Percentiles rank a stretch among this genome's conserved stretches.
Conservation (phyloP, 441 rosid species). For the Rhodomyrtus psidioides region DNA sequence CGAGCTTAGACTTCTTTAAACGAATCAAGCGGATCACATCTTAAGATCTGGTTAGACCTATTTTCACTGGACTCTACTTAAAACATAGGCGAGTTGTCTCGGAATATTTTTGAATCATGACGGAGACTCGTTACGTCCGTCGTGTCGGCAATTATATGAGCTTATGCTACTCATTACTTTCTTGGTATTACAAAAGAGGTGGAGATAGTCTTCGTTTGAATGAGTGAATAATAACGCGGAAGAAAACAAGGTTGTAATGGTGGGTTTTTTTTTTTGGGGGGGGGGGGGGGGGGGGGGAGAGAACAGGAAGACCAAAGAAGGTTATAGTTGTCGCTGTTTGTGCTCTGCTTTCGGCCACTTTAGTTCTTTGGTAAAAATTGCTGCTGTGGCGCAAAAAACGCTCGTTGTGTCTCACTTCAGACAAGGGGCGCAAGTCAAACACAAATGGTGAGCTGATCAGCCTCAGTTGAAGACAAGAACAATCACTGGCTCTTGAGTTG, state of each 20-base stretch:
- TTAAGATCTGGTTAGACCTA: background rate
- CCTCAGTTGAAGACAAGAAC: background rate
- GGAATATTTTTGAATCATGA: background rate
- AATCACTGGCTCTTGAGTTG: background rate
- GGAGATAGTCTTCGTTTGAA: background rate
- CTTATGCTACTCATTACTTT: background rate
- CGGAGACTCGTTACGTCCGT: background rate
- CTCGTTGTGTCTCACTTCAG: background rate
- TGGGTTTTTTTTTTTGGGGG: background rate
- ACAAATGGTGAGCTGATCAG: background rate
- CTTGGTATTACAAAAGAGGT: background rate
- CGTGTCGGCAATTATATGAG: background rate
- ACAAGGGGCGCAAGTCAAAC: background rate
- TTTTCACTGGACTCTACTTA: background rate
- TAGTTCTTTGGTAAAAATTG: background rate
- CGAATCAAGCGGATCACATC: background rate
- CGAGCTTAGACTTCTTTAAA: background rate
- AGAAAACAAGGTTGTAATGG: background rate
- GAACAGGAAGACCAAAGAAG: background rate
- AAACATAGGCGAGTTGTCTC: background rate
- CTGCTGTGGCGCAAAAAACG: background rate
- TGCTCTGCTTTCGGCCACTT: background rate
- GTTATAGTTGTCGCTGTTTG: background rate
- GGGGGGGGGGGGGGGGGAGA: too few relatives aligned
- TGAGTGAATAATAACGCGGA: background rate